These are phyloP conservation scores for Leonotis leonurus DNA, from an alignment of 257 asterid genomes.

Conservation along the genomic window DNA sequence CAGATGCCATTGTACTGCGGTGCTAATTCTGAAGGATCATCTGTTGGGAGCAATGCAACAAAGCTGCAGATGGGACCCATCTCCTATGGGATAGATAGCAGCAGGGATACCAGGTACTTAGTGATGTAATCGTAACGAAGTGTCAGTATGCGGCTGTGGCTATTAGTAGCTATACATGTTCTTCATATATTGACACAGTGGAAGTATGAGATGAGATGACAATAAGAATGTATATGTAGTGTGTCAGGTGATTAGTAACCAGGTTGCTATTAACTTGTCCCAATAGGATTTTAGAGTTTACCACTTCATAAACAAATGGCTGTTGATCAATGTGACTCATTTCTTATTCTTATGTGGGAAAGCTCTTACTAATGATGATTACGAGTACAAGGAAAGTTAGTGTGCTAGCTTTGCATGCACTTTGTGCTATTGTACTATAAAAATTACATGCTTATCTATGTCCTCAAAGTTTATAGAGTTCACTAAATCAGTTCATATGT, in stretches of 20 bases:
- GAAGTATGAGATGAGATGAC: neutral
- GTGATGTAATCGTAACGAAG: neutral
- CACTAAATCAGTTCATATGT: neutral
- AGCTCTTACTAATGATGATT: neutral
- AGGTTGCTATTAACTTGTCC: neutral
- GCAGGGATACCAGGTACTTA: constrained; percentile 67
- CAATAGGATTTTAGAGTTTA: neutral
- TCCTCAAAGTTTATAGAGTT: neutral
- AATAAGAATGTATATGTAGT: neutral
- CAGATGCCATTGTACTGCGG: constrained; percentile 53
- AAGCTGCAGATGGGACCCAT: constrained; percentile 76
- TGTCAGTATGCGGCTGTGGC: neutral
- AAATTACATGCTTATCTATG: neutral
- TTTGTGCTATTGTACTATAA: neutral
- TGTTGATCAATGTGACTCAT: neutral
- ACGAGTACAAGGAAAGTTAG: neutral
- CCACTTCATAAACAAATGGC: neutral
- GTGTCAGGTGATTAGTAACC: neutral
- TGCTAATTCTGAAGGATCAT: constrained; percentile 44
- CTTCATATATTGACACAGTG: neutral
- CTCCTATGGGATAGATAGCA: constrained; percentile 9
- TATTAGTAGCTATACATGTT: neutral
- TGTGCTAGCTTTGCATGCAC: neutral
- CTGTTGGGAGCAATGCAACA: constrained; percentile 50
- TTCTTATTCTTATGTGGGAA: neutral